Evolutionary conservation across 2,329 filamentous ascomycete genomes (phyloP).

Genomic region (Diaporthe sp.): DNA sequence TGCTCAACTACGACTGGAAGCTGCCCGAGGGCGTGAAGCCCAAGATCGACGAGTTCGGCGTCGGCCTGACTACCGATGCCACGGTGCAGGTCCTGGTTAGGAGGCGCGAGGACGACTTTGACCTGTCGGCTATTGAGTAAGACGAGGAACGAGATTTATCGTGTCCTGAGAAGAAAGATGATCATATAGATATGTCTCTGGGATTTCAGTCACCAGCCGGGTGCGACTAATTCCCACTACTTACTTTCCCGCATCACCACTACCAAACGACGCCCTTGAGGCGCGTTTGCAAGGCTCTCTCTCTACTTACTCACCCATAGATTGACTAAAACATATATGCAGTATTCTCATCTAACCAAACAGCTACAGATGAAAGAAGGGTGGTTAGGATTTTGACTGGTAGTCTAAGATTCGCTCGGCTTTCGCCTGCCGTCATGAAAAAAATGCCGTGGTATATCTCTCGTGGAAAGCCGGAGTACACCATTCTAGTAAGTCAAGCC

Average conservation of each 20-base stretch:
- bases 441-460: background rate
- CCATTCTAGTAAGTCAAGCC: background rate
- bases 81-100: background rate
- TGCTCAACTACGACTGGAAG: slow-evolving; percentile 38
- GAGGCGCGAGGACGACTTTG: slow-evolving; percentile 13
- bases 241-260: background rate
- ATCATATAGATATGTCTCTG: background rate
- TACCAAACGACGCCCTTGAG: background rate
- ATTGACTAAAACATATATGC: background rate
- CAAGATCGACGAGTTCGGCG: background rate
- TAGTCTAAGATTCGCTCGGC: background rate
- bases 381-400: too few species aligned
- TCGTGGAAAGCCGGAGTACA: background rate
- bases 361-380: background rate
- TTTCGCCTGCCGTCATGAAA: too few species aligned
- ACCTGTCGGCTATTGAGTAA: slow-evolving; percentile 3
- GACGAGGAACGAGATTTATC: too few species aligned
- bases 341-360: too few species aligned
- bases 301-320: slow-evolving; percentile 5
- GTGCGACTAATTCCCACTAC: background rate
- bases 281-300: background rate
- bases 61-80: background rate
- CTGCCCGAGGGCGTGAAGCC: slow-evolving; percentile 37
- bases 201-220: background rate
- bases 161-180: background rate